Base-by-base conservation (phyloP, 129 eudicot species). In the Flaveria robusta region DNA sequence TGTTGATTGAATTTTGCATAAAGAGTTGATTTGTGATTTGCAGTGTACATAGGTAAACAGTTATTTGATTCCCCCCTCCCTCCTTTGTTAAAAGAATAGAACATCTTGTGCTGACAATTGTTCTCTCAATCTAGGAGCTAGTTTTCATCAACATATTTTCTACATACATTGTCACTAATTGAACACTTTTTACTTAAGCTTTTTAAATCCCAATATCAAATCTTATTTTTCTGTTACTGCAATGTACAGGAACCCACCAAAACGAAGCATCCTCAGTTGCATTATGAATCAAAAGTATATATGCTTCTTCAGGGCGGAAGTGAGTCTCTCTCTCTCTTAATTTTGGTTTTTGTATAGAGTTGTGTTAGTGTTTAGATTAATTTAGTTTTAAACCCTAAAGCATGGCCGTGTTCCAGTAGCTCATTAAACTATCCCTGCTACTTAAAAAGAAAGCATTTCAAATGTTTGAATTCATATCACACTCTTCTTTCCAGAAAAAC, bases 281-380 rank as follows among this genome's bases (percentile, higher is more conserved):
- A 88, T 76, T 91, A 90, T 77, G 96, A 90, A 75, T 91, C 97
- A 69, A 91, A 88, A 76, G 77, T 91, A 45, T 91, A 91, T 64
- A 87, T 87, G 90, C 87, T 89, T 74, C 90, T 91, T 24, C 89
- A 87, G 64, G 97, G 97, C 70, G 97, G 96, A 88, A 89, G 97
- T 91, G 83, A 77, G 90, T 79, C 65, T 74, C 67, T 60, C 74
- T 60, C 54, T 58, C 31, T 18, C 31, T 19, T 3, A 22, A 29
- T 45, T 2, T 20, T 12, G 7, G 29, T 63, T 22, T 50, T 3
- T 75, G 39, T 65, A 12, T 5, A 27, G 16, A 11, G 15, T 23
- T 43, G 23, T 51, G 12, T 16, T 16, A 26, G 9, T 52, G 5
- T 16, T 70, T 27, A 15, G 62, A 49, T 70, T 5, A 12, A 11